Conservation (phyloP, 345 rosid genomes). For the Eucalyptus dawsonii region DNA sequence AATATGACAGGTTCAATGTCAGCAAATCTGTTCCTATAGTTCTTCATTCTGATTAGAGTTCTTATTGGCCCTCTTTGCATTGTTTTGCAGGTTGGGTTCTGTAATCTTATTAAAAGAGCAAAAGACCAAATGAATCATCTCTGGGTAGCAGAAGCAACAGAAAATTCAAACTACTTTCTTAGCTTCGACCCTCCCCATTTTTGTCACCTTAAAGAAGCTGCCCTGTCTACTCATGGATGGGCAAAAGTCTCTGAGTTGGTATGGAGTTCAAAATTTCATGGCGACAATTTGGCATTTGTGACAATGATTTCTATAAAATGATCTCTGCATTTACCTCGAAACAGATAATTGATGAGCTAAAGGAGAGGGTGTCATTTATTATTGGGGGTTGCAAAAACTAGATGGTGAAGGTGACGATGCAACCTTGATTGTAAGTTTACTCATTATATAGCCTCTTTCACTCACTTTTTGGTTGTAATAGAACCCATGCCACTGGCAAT, state of each 20-base stretch:
- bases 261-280: background rate
- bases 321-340: background rate
- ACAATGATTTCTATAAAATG: background rate
- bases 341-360: slow-evolving; percentile 49
- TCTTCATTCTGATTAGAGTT: background rate
- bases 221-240: slow-evolving; percentile 44
- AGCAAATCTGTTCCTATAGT: background rate
- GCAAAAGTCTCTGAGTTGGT: slow-evolving; percentile 53
- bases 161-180: slow-evolving; percentile 52
- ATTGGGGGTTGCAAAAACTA: slow-evolving; percentile 25
- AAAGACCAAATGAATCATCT: slow-evolving; percentile 56
- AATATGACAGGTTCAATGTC: background rate
- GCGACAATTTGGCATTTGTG: background rate
- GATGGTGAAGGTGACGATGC: background rate
- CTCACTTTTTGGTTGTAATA: background rate
- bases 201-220: slow-evolving; percentile 56
- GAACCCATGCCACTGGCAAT: background rate
- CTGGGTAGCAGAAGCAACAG: slow-evolving; percentile 87
- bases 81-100: slow-evolving; percentile 61
- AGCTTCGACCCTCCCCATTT: slow-evolving; percentile 30
- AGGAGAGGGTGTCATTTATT: slow-evolving; percentile 41
- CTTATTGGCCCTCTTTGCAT: background rate
- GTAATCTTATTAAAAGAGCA: slow-evolving; percentile 68
- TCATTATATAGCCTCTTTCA: slow-evolving; percentile 1
- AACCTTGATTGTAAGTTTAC: background rate